A percentile compares a stretch with the other conserved stretches of the same genome.
Conservation (phyloP, 2,329 filamentous ascomycete species). For the Cercospora sp. region DNA sequence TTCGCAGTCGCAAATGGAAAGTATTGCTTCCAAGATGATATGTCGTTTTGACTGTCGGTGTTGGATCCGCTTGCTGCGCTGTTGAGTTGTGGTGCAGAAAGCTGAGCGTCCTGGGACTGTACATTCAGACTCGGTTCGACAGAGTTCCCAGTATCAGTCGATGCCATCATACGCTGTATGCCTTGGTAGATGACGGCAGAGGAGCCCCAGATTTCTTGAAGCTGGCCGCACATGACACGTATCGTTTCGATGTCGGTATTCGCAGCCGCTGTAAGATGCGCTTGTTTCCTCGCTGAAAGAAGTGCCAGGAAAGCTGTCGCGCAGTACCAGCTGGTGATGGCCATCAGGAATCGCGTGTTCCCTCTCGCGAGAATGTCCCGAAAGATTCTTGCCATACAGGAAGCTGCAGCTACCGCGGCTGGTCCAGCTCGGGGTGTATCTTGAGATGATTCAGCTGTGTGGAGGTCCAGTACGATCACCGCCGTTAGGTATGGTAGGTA, state of each 20-base stretch:
- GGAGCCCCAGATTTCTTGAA: not conserved
- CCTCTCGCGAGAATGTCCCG: not conserved
- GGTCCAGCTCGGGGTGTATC: slow-evolving; percentile 8
- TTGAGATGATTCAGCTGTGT: not conserved
- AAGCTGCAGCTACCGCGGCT: slow-evolving; percentile 12
- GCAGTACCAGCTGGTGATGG: not conserved
- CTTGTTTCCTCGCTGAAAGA: not conserved
- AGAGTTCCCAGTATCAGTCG: not conserved
- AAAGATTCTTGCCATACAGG: slow-evolving; percentile 14
- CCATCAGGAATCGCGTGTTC: not conserved
- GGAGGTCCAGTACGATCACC: not conserved
- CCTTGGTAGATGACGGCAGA: not conserved
- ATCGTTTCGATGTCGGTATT: not conserved
- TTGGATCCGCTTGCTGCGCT: not conserved
- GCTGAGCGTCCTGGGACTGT: not conserved
- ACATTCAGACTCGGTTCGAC: not conserved
- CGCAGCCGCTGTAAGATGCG: not conserved
- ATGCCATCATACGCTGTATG: not conserved
- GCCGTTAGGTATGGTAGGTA: not conserved
- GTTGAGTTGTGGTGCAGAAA: not conserved
- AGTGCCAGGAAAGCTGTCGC: not conserved
- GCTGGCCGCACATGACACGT: not conserved
- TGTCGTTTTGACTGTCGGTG: not conserved
- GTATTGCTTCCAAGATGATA: not conserved
- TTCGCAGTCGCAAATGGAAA: not conserved